Percentiles rank a stretch among this genome's conserved stretches.
Conservation (phyloP, 768 basidiomycete species). For the Terana coerulea region DNA sequence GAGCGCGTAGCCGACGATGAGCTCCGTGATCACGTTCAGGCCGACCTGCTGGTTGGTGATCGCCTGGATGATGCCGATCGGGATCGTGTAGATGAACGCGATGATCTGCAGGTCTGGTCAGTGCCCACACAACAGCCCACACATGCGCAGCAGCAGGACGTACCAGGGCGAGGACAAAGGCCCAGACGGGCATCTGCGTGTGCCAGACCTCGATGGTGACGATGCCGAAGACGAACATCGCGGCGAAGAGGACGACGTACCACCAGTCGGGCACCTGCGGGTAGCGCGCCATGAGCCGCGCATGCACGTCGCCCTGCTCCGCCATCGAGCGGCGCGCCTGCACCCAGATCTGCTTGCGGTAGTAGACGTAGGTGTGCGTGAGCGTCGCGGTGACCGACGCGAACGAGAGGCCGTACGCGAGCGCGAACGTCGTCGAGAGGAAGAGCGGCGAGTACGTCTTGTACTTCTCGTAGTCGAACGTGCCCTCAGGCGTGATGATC, state of each 20-base stretch:
- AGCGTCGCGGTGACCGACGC: conserved; percentile 52
- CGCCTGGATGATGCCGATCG: conserved; percentile 78
- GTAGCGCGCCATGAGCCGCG: conserved; percentile 75
- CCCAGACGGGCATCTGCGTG: conserved; percentile 69
- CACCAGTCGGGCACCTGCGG: conserved; percentile 83
- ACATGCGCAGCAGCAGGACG: conserved; percentile 7
- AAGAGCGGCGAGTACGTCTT: conserved; percentile 39
- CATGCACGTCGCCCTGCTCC: conserved; percentile 84
- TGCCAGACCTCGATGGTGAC: conserved; percentile 70
- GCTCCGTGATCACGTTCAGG: conserved; percentile 66
- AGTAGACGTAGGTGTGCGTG: conserved; percentile 67
- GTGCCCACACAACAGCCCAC: not conserved
- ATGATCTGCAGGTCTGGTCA: conserved; percentile 3
- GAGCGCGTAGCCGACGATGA: conserved; percentile 59
- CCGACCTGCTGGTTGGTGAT: conserved; percentile 77
- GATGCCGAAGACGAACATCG: conserved; percentile 67
- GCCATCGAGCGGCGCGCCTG: conserved; percentile 67
- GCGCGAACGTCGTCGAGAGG: conserved; percentile 34
- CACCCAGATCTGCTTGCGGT: conserved; percentile 74
- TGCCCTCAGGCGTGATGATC: conserved; percentile 31
- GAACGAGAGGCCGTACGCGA: conserved; percentile 38
- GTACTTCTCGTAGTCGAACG: conserved; percentile 34
- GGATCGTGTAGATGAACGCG: conserved; percentile 64
- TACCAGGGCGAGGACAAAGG: conserved; percentile 67
- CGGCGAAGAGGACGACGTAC: conserved; percentile 66